Evolutionary conservation across 1,284 basidiomycete genomes (phyloP).

Genomic region (Microbotryomycetes sp.): DNA sequence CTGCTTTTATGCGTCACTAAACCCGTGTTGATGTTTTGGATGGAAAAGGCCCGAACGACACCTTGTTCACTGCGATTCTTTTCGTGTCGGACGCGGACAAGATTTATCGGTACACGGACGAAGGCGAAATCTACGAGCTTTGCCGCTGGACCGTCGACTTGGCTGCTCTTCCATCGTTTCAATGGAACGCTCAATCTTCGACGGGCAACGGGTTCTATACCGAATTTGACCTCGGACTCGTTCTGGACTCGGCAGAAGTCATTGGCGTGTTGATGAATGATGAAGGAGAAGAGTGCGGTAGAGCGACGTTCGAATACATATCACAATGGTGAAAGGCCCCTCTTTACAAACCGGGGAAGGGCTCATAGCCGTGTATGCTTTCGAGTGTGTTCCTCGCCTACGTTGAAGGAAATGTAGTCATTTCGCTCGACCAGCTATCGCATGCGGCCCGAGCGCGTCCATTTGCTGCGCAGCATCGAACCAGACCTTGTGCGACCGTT

Average conservation of each 20-base stretch:
- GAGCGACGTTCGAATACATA: constrained; percentile 8
- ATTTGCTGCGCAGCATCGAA: too few species aligned
- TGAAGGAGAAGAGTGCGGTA: constrained; percentile 28
- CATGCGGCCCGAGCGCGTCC: too few species aligned
- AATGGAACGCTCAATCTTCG: constrained; percentile 49
- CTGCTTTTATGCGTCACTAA: too few species aligned
- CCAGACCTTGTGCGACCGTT: too few species aligned
- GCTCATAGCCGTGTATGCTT: too few species aligned
- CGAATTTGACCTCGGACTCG: constrained; percentile 25
- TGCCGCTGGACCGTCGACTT: constrained; percentile 81
- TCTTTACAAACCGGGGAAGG: too few species aligned
- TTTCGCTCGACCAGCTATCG: too few species aligned
- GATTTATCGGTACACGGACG: constrained; percentile 71
- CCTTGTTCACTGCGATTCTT: constrained; percentile 60
- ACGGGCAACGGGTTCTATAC: constrained; percentile 4
- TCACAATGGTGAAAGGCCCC: too few species aligned
- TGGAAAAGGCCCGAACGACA: constrained; percentile 49
- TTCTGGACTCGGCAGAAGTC: constrained; percentile 29
- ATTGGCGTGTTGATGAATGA: constrained; percentile 30
- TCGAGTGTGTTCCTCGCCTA: too few species aligned
- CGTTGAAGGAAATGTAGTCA: too few species aligned
- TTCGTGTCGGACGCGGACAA: constrained; percentile 64
- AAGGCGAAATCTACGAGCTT: constrained; percentile 50
- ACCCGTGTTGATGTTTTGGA: too few species aligned
- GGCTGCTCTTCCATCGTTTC: constrained; percentile 63